Base-by-base conservation (phyloP, 495 filamentous ascomycete genomes). In the Amphirosellinia nigrospora region DNA sequence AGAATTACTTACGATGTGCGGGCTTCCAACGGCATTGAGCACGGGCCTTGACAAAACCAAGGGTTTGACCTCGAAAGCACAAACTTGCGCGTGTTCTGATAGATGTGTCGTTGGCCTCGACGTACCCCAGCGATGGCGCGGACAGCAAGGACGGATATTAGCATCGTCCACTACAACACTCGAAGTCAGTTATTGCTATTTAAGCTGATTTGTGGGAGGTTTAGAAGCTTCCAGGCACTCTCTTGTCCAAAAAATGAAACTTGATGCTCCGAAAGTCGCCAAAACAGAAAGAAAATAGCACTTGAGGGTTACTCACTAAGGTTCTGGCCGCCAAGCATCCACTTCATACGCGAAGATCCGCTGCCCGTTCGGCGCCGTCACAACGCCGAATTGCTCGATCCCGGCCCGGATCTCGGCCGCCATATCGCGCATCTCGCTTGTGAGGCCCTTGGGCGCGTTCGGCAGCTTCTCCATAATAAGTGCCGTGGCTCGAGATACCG, bases 141-240 rank as follows among this genome's bases (percentile, higher is more conserved):
- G 83, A 80, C 19, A 90, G 80, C 6, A 90, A 78, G 8, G 80
- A 84, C 0, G 88, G 60, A 90, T 81, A 70, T 90, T 90, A 34
- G 88, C 88, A 69, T 90, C 88, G 66, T 90, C 88, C 88, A 89
- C n/a, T n/a, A n/a, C n/a, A n/a, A n/a, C n/a, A n/a, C n/a, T n/a
- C n/a, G n/a, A n/a, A n/a, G n/a, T n/a, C n/a, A n/a, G n/a, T n/a
- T n/a, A n/a, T n/a, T n/a, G n/a, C n/a, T n/a, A n/a, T n/a, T n/a
- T n/a, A n/a, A n/a, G n/a, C n/a, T n/a, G n/a, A n/a, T n/a, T n/a
- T n/a, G n/a, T n/a, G n/a, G n/a, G n/a, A n/a, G n/a, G n/a, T n/a
- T n/a, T n/a, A n/a, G n/a, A n/a, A n/a, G n/a, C n/a, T n/a, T n/a
- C n/a, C n/a, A n/a, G n/a, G n/a, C n/a, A n/a, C n/a, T n/a, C n/a